phyloP scores from a whole-genome alignment of 352 stramenopile genomes.

The Pythium oligandrum region DNA sequence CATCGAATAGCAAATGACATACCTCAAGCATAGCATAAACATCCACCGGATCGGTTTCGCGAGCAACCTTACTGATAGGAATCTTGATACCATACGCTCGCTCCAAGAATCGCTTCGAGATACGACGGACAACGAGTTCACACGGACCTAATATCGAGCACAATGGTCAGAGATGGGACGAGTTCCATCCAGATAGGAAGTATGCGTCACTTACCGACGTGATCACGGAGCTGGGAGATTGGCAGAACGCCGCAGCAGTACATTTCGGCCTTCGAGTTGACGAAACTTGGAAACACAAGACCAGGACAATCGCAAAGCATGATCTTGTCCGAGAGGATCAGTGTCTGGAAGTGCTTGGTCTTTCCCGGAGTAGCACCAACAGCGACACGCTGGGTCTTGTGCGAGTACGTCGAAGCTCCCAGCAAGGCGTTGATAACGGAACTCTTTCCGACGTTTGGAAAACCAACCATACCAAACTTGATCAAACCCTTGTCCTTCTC shows the following conservation, averaged over 20 bases:
- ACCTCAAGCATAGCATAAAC: constrained; percentile 78
- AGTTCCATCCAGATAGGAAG: no score
- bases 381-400: constrained; percentile 94
- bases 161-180: no score
- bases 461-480: constrained; percentile 98
- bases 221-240: constrained; percentile 97
- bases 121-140: constrained; percentile 92
- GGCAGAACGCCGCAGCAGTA: constrained; percentile 98
- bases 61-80: constrained; percentile 46
- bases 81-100: constrained; percentile 96
- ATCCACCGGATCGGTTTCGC: constrained; percentile 69
- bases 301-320: constrained; percentile 99
- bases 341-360: constrained; percentile 99
- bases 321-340: constrained; percentile 94
- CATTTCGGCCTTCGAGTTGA: constrained; percentile 98
- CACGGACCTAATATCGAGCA: constrained; percentile 63
- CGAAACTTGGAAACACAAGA: constrained; percentile 99
- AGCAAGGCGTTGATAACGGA: constrained; percentile 99
- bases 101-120: constrained; percentile 95
- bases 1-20: constrained; percentile 6
- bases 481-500: constrained; percentile 81
- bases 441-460: constrained; percentile 99
- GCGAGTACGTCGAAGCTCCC: constrained; percentile 92
- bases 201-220: constrained; percentile 50
- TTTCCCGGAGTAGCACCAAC: constrained; percentile 98